Evolutionary conservation across 139 green algal genomes (phyloP).

Genomic region (Chlorella sp.): DNA sequence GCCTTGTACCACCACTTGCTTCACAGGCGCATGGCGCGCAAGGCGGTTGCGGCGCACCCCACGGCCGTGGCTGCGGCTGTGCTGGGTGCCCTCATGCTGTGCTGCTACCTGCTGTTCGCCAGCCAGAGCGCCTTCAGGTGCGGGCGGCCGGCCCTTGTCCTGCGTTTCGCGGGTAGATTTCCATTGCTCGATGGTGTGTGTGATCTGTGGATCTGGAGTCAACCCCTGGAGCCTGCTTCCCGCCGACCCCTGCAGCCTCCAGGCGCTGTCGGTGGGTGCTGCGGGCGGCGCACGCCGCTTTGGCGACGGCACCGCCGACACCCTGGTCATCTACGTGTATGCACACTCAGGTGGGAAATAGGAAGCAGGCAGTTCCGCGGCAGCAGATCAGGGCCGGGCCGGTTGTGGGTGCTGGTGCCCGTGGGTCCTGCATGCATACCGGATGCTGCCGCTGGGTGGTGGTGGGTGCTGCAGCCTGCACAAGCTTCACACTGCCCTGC

Average conservation of each 20-base stretch:
- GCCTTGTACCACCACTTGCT: background rate
- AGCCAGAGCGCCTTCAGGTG: slow-evolving; percentile 27
- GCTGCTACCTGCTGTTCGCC: background rate
- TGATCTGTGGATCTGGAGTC: too few relatives aligned
- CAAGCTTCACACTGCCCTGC: background rate
- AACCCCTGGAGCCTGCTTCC: too few relatives aligned
- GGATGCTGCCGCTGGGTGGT: background rate
- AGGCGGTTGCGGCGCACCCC: background rate
- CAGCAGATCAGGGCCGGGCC: too few relatives aligned
- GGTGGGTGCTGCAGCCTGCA: too few relatives aligned
- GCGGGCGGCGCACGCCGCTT: background rate
- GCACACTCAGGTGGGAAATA: slow-evolving; percentile 27
- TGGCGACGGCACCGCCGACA: slow-evolving; percentile 32
- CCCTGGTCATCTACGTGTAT: slow-evolving; percentile 57
- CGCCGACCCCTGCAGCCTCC: background rate
- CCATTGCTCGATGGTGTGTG: background rate
- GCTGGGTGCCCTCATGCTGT: background rate
- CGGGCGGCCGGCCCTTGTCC: background rate
- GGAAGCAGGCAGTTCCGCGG: background rate
- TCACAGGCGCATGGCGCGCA: slow-evolving; percentile 1
- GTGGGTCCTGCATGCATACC: background rate
- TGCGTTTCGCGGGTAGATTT: background rate
- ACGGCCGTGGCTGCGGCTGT: background rate
- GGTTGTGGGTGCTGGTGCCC: too few relatives aligned
- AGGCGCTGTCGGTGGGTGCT: background rate